phyloP scores from a whole-genome alignment of 805 yeast genomes.

The Yamadazyma sp. region DNA sequence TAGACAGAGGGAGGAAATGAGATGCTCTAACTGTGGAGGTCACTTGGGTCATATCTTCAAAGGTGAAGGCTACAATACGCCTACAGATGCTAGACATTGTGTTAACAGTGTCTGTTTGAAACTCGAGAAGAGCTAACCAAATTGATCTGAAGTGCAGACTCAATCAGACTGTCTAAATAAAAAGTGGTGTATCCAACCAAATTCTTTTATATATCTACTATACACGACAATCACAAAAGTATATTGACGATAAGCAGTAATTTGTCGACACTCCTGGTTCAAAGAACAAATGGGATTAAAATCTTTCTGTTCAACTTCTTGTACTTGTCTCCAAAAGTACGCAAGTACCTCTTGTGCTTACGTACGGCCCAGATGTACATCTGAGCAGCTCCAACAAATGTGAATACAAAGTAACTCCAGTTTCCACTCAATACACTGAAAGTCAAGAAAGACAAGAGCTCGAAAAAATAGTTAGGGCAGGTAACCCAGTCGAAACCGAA shows the following conservation, averaged over 20 bases:
- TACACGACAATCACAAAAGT: too few species aligned
- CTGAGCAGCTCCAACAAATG: conserved; percentile 68
- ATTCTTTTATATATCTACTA: neutral
- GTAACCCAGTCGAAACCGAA: conserved; percentile 79
- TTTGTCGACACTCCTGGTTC: too few species aligned
- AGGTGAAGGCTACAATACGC: conserved; percentile 88
- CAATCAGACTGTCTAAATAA: neutral
- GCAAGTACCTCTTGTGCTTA: conserved; percentile 69
- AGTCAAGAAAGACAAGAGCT: conserved; percentile 70
- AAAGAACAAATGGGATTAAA: conserved; percentile 72
- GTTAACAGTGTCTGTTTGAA: conserved; percentile 84
- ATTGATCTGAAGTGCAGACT: too few species aligned
- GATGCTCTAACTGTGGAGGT: conserved; percentile 85
- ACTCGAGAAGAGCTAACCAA: conserved; percentile 35
- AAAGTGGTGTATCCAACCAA: neutral
- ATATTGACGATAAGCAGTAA: too few species aligned
- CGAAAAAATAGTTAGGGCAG: conserved; percentile 95
- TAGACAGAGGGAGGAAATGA: conserved; percentile 85
- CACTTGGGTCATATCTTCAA: conserved; percentile 94
- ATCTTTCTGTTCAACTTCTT: conserved; percentile 73
- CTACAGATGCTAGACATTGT: conserved; percentile 92
- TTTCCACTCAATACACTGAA: conserved; percentile 74
- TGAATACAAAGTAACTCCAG: conserved; percentile 72
- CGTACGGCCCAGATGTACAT: conserved; percentile 92
- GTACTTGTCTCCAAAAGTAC: conserved; percentile 74